These are phyloP conservation scores for Metschnikowia chrysomelidarum DNA, from an alignment of 805 yeast genomes.

Conservation along the genomic window DNA sequence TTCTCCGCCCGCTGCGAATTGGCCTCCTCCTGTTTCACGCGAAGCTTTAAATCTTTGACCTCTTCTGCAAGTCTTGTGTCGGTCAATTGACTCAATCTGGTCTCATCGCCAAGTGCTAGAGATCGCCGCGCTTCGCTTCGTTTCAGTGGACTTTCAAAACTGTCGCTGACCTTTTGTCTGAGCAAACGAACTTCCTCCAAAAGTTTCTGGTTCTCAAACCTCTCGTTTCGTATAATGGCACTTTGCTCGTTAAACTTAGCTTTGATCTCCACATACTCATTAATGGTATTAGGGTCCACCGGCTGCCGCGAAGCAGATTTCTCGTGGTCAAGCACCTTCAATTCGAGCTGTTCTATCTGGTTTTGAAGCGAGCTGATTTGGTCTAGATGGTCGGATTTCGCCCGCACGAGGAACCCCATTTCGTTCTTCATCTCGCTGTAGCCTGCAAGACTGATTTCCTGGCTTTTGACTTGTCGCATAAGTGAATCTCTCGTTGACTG, in stretches of 20 bases:
- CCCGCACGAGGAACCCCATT: conserved; percentile 19
- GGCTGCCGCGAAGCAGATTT: conserved; percentile 30
- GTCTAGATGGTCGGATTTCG: conserved; percentile 28
- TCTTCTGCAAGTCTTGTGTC: conserved; percentile 31
- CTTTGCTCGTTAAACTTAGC: conserved; percentile 51
- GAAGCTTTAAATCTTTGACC: conserved; percentile 46
- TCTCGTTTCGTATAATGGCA: conserved; percentile 48
- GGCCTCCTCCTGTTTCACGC: conserved; percentile 50
- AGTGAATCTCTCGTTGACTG: conserved; percentile 6
- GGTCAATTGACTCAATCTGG: conserved; percentile 16
- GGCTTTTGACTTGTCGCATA: conserved; percentile 7
- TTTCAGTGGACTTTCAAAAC: conserved; percentile 20
- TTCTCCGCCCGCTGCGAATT: conserved; percentile 52
- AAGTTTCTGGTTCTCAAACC: conserved; percentile 43
- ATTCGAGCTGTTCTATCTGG: conserved; percentile 23
- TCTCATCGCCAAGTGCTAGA: conserved; percentile 33
- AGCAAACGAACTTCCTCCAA: conserved; percentile 57
- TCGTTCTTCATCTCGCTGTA: conserved; percentile 25
- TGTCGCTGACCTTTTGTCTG: conserved; percentile 39
- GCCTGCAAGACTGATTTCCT: conserved; percentile 6
- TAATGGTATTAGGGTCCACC: conserved; percentile 31
- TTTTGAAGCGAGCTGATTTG: conserved; percentile 26
- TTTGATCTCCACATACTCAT: conserved; percentile 48
- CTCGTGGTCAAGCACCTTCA: conserved; percentile 32
- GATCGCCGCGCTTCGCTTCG: conserved; percentile 27